Evolutionary conservation across 2,329 filamentous ascomycete genomes (phyloP), one percentile per base, ranked within the genome.

Genomic region (Colletotrichum cereale): DNA sequence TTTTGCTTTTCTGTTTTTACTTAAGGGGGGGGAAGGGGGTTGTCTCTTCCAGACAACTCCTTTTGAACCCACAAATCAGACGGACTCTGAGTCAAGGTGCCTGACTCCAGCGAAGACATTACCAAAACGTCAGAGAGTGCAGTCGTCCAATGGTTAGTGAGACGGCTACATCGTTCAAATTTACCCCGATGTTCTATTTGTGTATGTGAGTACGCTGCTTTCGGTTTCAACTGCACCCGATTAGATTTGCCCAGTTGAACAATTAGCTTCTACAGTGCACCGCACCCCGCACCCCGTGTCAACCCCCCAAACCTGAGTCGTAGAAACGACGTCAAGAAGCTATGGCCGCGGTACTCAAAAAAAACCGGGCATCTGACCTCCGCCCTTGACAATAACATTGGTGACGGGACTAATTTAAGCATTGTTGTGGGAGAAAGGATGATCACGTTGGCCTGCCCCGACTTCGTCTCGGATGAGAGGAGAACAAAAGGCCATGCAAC

Each of bases 241-340:
- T 14, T 18, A 42, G 58, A 24, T 69, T 58, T 65, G 61, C 61
- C 61, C 66, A 60, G 3, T 65, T 53, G 24, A 26, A 26, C 31
- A 36, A 58, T 65, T 57, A 31, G 58, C 31, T 47, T 34, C 7
- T 34, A 38, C n/a, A 12, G 42, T 16, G 21, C 52, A 18, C 34
- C 53, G n/a, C n/a, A n/a, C 58, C 65, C 61, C 61, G 61, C 66
- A 64, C 10, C 29, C 36, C 42, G 65, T n/a, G 36, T 52, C 42
- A 47, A 40, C n/a, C n/a, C n/a, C n/a, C n/a, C n/a, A n/a, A n/a
- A 60, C 24, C 36, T 52, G 62, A 65, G 38, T 65, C 61, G 44
- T 53, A 65, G 26, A 29, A 29, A 57, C 44, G 66, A 69, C 62
- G 61, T 69, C 52, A 69, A 69, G 24, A 36, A 58, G 61, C n/a